Evolutionary conservation across 345 rosid genomes (phyloP).

Genomic region (Populus pruinosa): DNA sequence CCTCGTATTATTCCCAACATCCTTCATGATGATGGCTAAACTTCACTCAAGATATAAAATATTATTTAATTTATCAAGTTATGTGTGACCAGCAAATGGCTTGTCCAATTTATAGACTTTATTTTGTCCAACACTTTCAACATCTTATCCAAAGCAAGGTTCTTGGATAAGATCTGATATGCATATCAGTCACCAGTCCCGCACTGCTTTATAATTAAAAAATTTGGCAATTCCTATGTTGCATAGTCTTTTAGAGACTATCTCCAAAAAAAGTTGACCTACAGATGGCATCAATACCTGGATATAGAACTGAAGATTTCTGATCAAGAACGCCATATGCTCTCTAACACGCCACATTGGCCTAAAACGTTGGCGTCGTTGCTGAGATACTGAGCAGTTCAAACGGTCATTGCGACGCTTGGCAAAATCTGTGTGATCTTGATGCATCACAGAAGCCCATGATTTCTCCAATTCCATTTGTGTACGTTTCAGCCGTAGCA

Average conservation of each 20-base stretch:
- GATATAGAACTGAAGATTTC: constrained; percentile 95
- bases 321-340: constrained; percentile 93
- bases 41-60: not conserved
- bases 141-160: not conserved
- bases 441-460: constrained; percentile 98
- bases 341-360: constrained; percentile 97
- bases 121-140: not conserved
- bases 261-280: not conserved
- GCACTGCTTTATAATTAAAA: not conserved
- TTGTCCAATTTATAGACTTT: not conserved
- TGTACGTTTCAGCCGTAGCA: constrained; percentile 82
- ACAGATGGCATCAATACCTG: constrained; percentile 50
- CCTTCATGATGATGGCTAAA: not conserved
- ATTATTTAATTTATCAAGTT: not conserved
- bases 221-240: not conserved
- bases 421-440: constrained; percentile 80
- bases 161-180: not conserved
- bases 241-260: not conserved
- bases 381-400: constrained; percentile 58
- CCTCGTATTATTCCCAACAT: not conserved
- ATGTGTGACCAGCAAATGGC: not conserved
- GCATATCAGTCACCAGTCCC: not conserved
- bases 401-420: constrained; percentile 52
- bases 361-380: constrained; percentile 67
- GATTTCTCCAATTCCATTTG: constrained; percentile 98